Evolutionary conservation across 2,329 filamentous ascomycete species (phyloP).

Genomic region (Gaeumannomyces sp.): DNA sequence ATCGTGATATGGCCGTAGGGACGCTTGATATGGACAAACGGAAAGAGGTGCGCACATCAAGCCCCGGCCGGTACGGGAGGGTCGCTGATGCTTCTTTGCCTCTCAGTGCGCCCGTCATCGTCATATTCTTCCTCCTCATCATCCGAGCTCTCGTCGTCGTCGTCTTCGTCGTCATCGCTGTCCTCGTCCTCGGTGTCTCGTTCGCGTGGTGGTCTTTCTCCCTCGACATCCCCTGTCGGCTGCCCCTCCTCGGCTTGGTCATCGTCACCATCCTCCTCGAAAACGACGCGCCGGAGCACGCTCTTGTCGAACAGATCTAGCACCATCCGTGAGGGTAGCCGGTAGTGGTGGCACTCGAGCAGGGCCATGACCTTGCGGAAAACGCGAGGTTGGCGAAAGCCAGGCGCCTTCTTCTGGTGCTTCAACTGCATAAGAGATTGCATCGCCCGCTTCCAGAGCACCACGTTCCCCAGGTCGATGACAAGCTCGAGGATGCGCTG

Average conservation of each 20-base stretch:
- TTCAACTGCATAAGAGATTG: constrained; percentile 76
- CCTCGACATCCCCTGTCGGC: constrained; percentile 12
- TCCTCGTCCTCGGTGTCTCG: constrained; percentile 20
- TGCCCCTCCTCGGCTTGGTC: constrained; percentile 23
- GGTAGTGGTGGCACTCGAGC: constrained; percentile 83
- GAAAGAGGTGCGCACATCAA: background rate
- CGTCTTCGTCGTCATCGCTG: constrained; percentile 18
- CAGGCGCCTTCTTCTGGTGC: constrained; percentile 63
- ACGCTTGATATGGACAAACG: background rate
- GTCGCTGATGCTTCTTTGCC: constrained; percentile 46
- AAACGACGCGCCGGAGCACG: constrained; percentile 77
- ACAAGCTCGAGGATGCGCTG: constrained; percentile 81
- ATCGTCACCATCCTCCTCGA: constrained; percentile 57
- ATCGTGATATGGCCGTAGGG: background rate
- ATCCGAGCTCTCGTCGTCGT: constrained; percentile 19
- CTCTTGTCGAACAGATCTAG: constrained; percentile 92
- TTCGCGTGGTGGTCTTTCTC: constrained; percentile 18
- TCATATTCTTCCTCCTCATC: constrained; percentile 47
- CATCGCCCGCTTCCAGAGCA: constrained; percentile 82
- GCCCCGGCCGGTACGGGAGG: constrained; percentile 19
- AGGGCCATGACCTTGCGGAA: constrained; percentile 83
- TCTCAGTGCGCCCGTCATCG: constrained; percentile 55
- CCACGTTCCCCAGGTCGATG: constrained; percentile 85
- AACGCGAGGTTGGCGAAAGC: constrained; percentile 69
- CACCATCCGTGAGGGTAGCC: constrained; percentile 80